Percentiles rank a stretch among this genome's conserved stretches.
These are phyloP conservation scores for Globisporangium paddicum DNA, from an alignment of 352 stramenopile genomes.

Conservation along the genomic window DNA sequence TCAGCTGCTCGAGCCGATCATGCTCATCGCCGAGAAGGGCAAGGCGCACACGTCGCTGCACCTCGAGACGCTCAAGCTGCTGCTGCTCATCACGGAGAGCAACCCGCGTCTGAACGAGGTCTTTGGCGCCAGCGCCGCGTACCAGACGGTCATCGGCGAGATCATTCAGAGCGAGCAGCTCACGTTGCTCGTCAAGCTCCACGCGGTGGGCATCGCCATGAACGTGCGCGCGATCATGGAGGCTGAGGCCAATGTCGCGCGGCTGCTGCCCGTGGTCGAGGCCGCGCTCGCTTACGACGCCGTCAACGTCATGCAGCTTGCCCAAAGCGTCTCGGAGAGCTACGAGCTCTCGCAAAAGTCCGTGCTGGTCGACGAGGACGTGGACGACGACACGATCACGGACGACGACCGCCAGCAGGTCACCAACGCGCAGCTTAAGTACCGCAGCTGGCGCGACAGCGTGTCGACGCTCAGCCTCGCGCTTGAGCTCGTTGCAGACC, in stretches of 20 bases:
- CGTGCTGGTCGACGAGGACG: slow-evolving; percentile 57
- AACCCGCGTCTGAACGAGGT: slow-evolving; percentile 75
- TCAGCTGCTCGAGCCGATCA: slow-evolving; percentile 66
- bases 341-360: slow-evolving; percentile 54
- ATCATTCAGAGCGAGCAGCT: slow-evolving; percentile 58
- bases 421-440: slow-evolving; percentile 56
- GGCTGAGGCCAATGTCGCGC: slow-evolving; percentile 59
- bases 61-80: slow-evolving; percentile 73
- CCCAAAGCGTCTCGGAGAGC: slow-evolving; percentile 59
- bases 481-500: slow-evolving; percentile 70
- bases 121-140: slow-evolving; percentile 48
- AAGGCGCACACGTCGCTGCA: slow-evolving; percentile 50
- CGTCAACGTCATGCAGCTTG: slow-evolving; percentile 65
- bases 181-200: slow-evolving; percentile 39
- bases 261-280: slow-evolving; percentile 66
- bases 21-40: slow-evolving; percentile 60
- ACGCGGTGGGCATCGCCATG: slow-evolving; percentile 73
- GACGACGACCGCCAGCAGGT: slow-evolving; percentile 58
- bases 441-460: slow-evolving; percentile 74
- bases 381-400: slow-evolving; percentile 59
- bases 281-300: slow-evolving; percentile 75
- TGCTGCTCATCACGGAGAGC: slow-evolving; percentile 78
- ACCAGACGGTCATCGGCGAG: slow-evolving; percentile 64
- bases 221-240: slow-evolving; percentile 77
- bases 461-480: slow-evolving; percentile 74